phyloP scores from a whole-genome alignment of 208 protist species.

The Angomonas deanei region DNA sequence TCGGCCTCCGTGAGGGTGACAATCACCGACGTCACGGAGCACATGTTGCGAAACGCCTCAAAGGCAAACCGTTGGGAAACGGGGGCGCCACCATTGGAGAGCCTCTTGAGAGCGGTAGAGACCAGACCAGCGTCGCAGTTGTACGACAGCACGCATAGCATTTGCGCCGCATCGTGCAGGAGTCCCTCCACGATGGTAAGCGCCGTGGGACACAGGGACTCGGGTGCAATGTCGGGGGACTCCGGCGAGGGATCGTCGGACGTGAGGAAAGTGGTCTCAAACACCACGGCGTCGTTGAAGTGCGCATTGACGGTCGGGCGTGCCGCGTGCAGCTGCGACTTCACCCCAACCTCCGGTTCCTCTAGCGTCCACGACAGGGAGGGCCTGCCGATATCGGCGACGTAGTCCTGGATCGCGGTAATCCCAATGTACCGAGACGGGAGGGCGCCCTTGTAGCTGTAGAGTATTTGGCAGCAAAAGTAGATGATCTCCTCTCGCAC shows the following conservation, averaged over 20 bases:
- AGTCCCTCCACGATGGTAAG: constrained; percentile 46
- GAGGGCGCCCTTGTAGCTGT: constrained; percentile 48
- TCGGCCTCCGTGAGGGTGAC: constrained; percentile 65
- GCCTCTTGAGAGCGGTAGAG: constrained; percentile 33
- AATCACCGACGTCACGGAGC: constrained; percentile 60
- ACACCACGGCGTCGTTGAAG: constrained; percentile 68
- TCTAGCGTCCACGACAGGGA: constrained; percentile 44
- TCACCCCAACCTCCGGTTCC: constrained; percentile 70
- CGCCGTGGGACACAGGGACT: constrained; percentile 16
- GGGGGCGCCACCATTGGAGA: constrained; percentile 35
- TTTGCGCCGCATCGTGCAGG: constrained; percentile 74
- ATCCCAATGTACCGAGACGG: constrained; percentile 11
- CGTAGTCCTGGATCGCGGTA: constrained; percentile 40
- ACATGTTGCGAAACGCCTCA: constrained; percentile 80
- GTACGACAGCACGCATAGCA: constrained; percentile 62
- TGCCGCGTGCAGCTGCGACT: constrained; percentile 64
- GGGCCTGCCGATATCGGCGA: constrained; percentile 31
- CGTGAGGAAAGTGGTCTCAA: constrained; percentile 44
- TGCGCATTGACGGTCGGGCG: constrained; percentile 74
- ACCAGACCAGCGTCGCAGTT: constrained; percentile 71
- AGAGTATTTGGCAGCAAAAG: constrained; percentile 70
- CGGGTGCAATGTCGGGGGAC: constrained; percentile 18
- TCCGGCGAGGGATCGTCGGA: constrained; percentile 41
- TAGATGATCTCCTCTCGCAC: constrained; percentile 85
- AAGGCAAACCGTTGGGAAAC: constrained; percentile 67